Evolutionary conservation across 345 rosid species (phyloP), one percentile per base, ranked within the genome.

Genomic region (Eutrema heterophyllum): DNA sequence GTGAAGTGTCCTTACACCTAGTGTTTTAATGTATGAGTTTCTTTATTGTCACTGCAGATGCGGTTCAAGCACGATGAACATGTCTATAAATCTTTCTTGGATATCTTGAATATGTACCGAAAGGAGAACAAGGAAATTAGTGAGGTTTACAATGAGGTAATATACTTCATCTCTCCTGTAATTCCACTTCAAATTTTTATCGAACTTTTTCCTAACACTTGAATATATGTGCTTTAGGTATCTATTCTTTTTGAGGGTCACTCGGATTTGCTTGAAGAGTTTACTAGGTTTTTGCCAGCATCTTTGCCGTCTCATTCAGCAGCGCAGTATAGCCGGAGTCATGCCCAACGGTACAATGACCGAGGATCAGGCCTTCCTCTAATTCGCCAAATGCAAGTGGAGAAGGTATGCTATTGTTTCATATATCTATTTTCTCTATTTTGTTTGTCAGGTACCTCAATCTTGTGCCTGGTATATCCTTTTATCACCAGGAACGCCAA

Each of bases 111-210:
- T 84, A 83, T 88, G 92, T 94, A 94, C 74, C 83, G 97, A 71
- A 89, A 85, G 82, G 96, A 87, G 80, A 83, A 81, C 82, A 92
- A 92, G 86, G 97, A 89, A 80, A 94, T 94, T 73, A 80, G 77
- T 53, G 98, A 91, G 85, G 97, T 95, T 56, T 92, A 95, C 82
- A 82, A 56, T 29, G 97, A 92, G 97, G 99, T 95, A 69, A 61
- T 12, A 36, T 59, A 27, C 44, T 40, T 65, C 30, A 58, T 65
- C 53, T 59, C 60, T 51, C 52, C 49, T 64, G 40, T 55, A 24
- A 26, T 66, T 39, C 52, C 30, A 33, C 65, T 21, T 55, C 50
- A 16, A 40, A 70, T 12, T 12, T 62, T 48, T 45, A 8, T 36
- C 18, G 16, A 30, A 51, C 33, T 38, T 6, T 60, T 46, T 32